Percentiles rank a stretch among this genome's conserved stretches.
phyloP scores from a whole-genome alignment of 1,284 basidiomycete genomes.

The Fomitopsis betulina region DNA sequence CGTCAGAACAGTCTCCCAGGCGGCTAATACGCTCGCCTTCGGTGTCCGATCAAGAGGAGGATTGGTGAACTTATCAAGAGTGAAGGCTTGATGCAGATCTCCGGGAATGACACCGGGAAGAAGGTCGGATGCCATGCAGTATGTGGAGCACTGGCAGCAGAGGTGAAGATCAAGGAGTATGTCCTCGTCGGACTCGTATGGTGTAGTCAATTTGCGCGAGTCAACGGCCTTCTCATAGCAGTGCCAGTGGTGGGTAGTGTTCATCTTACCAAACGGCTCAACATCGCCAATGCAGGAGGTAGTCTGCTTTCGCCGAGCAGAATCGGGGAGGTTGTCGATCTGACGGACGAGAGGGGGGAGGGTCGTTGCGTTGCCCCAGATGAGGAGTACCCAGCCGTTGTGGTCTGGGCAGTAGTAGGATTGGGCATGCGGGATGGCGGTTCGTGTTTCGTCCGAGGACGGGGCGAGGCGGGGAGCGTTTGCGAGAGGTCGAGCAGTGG shows the following conservation, averaged over 20 bases:
- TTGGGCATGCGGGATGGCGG: constrained; percentile 70
- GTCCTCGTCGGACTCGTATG: constrained; percentile 58
- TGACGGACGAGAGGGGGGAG: constrained; percentile 51
- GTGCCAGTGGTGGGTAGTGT: constrained; percentile 78
- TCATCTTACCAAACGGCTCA: constrained; percentile 43
- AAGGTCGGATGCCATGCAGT: constrained; percentile 61
- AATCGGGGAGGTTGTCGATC: constrained; percentile 49
- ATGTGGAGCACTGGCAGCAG: constrained; percentile 77
- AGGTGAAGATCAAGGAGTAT: constrained; percentile 69
- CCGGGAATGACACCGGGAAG: constrained; percentile 68
- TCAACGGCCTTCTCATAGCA: constrained; percentile 65
- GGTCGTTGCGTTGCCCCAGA: constrained; percentile 58
- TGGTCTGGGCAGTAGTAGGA: constrained; percentile 77
- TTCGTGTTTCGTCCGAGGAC: constrained; percentile 53
- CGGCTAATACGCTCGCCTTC: constrained; percentile 47
- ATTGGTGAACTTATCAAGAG: constrained; percentile 34
- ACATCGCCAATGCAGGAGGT: constrained; percentile 48
- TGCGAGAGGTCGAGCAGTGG: constrained; percentile 31
- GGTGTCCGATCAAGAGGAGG: constrained; percentile 37
- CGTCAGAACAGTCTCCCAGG: constrained; percentile 65
- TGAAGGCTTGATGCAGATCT: constrained; percentile 41
- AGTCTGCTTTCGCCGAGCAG: constrained; percentile 42
- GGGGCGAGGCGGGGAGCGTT: constrained; percentile 30
- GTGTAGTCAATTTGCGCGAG: constrained; percentile 54
- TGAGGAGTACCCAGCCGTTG: constrained; percentile 73